Conservation (phyloP, 768 basidiomycete species). For the Rhizopogon sp. region DNA sequence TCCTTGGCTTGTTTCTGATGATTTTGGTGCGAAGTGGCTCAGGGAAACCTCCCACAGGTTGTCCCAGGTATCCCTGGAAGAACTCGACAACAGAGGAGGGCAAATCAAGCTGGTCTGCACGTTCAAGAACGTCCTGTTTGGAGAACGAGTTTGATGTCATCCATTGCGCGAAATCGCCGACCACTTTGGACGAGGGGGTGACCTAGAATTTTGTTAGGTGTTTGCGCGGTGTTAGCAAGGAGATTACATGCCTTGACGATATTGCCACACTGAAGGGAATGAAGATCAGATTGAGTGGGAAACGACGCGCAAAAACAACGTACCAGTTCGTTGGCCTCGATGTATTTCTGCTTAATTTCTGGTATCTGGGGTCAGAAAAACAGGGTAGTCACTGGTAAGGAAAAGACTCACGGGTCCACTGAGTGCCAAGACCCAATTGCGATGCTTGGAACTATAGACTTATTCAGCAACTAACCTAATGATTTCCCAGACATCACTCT, state of each 20-base stretch:
- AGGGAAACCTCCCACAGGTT: conserved; percentile 98
- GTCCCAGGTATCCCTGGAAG: conserved; percentile 99
- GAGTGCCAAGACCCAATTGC: conserved; percentile 93
- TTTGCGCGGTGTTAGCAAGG: background rate
- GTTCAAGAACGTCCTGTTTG: conserved; percentile 79
- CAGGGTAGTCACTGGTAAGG: conserved; percentile 5
- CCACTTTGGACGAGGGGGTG: conserved; percentile 97
- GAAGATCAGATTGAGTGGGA: conserved; percentile 1
- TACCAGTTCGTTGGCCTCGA: conserved; percentile 94
- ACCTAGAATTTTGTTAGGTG: conserved; percentile 42
- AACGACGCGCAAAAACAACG: conserved; percentile 23
- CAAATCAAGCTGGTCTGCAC: conserved; percentile 92
- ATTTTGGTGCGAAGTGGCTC: conserved; percentile 89
- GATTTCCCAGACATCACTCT: conserved; percentile 13
- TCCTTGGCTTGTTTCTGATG: conserved; percentile 90
- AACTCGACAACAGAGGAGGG: conserved; percentile 96
- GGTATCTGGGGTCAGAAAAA: conserved; percentile 7
- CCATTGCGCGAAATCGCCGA: conserved; percentile 99
- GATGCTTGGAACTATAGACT: conserved; percentile 88
- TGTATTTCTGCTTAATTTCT: conserved; percentile 98
- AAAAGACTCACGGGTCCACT: conserved; percentile 71
- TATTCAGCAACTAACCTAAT: conserved; percentile 7
- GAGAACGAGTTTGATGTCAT: conserved; percentile 93
- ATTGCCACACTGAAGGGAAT: conserved; percentile 73
- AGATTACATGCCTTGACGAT: conserved; percentile 68